phyloP scores from a whole-genome alignment of 768 basidiomycete species.

The Mycena indigotica region DNA sequence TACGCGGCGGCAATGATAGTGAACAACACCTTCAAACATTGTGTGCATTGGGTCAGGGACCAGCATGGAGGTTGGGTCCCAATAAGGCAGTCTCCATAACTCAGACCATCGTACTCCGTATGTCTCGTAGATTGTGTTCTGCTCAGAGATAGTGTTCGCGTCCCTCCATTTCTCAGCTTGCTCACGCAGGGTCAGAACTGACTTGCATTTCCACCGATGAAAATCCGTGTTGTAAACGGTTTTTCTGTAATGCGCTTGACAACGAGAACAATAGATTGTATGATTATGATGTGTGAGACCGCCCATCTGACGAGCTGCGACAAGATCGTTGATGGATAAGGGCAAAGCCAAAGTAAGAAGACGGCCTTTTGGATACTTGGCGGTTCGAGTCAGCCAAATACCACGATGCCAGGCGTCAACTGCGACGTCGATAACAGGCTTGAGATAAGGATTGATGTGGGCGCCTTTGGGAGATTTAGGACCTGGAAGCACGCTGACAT shows the following conservation, averaged over 20 bases:
- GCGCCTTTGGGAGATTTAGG: slow-evolving; percentile 24
- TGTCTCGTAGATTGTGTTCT: slow-evolving; percentile 14
- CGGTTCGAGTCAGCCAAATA: slow-evolving; percentile 13
- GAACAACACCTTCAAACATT: slow-evolving; percentile 25
- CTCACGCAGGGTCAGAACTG: slow-evolving; percentile 7
- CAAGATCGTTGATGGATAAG: slow-evolving; percentile 30
- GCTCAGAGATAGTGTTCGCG: slow-evolving; percentile 13
- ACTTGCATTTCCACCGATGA: slow-evolving; percentile 11
- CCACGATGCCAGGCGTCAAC: slow-evolving; percentile 18
- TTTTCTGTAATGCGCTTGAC: slow-evolving; percentile 18
- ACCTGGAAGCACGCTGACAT: slow-evolving; percentile 27
- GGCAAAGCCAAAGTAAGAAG: slow-evolving; percentile 2
- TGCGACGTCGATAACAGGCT: slow-evolving; percentile 30
- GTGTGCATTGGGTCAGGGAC: slow-evolving; percentile 37
- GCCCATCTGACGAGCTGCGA: slow-evolving; percentile 24
- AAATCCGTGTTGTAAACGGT: slow-evolving; percentile 10
- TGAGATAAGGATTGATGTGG: slow-evolving; percentile 28
- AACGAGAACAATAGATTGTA: slow-evolving; percentile 28
- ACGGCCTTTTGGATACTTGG: background rate
- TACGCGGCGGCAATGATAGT: slow-evolving; percentile 19
- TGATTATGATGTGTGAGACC: slow-evolving; percentile 23
- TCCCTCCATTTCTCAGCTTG: slow-evolving; percentile 17
- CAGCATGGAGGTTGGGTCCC: slow-evolving; percentile 25
- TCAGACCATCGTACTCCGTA: slow-evolving; percentile 28
- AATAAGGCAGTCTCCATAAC: slow-evolving; percentile 31